These are phyloP conservation scores for Xylaria sp. DNA, from an alignment of 2,329 filamentous ascomycete species.

Conservation along the genomic window DNA sequence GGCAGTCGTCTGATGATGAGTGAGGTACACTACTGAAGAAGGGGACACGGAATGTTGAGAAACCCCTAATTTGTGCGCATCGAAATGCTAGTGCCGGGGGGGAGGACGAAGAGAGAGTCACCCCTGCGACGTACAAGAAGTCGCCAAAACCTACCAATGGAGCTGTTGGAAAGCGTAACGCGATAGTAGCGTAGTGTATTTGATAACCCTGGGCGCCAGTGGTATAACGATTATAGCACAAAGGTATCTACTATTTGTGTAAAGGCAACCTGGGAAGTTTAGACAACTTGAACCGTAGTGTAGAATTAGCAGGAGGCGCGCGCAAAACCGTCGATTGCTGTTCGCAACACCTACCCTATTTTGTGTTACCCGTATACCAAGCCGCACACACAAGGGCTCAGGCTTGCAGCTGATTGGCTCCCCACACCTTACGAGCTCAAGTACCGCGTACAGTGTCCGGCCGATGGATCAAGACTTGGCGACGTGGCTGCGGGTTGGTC, in stretches of 20 bases:
- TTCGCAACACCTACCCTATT: neutral
- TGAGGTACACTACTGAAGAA: neutral
- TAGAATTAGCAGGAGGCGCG: conserved; percentile 16
- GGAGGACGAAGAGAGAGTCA: conserved; percentile 16
- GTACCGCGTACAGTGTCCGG: conserved; percentile 36
- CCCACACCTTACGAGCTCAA: conserved; percentile 10
- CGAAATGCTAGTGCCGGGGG: conserved; percentile 5
- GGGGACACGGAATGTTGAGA: conserved; percentile 33
- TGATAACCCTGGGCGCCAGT: neutral
- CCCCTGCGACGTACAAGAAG: neutral
- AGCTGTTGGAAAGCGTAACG: conserved; percentile 15
- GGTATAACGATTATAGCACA: neutral
- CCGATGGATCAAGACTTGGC: conserved; percentile 17
- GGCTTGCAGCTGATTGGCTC: conserved; percentile 25
- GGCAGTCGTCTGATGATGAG: conserved; percentile 2
- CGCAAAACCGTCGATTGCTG: conserved; percentile 27
- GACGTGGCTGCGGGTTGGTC: conserved; percentile 35
- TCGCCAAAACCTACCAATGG: conserved; percentile 6
- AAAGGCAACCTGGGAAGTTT: neutral
- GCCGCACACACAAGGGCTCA: conserved; percentile 5
- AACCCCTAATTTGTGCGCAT: conserved; percentile 27
- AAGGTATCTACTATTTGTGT: neutral
- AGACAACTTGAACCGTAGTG: neutral
- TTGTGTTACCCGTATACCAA: neutral
- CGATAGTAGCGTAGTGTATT: neutral